Percentiles rank a stretch among this genome's conserved stretches.
phyloP scores from a whole-genome alignment of 306 rosid genomes.

The Quillaja saponaria region DNA sequence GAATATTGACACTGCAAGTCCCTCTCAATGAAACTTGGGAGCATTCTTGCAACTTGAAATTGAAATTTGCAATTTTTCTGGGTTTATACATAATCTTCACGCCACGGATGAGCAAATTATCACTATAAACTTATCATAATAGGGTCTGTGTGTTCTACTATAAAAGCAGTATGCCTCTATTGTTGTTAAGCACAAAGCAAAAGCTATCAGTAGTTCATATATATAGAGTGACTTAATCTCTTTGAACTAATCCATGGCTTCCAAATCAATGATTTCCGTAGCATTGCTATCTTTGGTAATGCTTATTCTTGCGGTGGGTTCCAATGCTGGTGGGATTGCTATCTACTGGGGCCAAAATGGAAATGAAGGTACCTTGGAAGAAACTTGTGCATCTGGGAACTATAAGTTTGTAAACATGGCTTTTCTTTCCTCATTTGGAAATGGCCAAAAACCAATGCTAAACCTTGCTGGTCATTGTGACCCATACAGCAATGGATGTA shows the following conservation, averaged over 20 bases:
- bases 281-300: neutral
- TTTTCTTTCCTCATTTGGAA: constrained; percentile 35
- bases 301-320: constrained; percentile 11
- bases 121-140: too few relatives aligned
- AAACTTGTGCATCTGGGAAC: constrained; percentile 35
- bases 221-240: neutral
- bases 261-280: neutral
- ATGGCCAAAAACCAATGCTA: constrained; percentile 13
- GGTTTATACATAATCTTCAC: too few relatives aligned
- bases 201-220: neutral
- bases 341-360: constrained; percentile 40
- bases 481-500: constrained; percentile 6
- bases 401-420: constrained; percentile 36
- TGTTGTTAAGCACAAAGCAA: constrained; percentile 9
- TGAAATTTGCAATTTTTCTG: too few relatives aligned
- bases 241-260: constrained; percentile 16
- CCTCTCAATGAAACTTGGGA: too few relatives aligned
- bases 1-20: too few relatives aligned
- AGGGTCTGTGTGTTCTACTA: too few relatives aligned
- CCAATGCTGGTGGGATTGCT: constrained; percentile 31
- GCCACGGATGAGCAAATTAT: too few relatives aligned
- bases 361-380: constrained; percentile 30
- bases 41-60: too few relatives aligned
- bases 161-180: neutral
- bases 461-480: constrained; percentile 45